These are phyloP conservation scores for Leucaena leucocephala DNA, from an alignment of 306 rosid genomes.

Conservation along the genomic window DNA sequence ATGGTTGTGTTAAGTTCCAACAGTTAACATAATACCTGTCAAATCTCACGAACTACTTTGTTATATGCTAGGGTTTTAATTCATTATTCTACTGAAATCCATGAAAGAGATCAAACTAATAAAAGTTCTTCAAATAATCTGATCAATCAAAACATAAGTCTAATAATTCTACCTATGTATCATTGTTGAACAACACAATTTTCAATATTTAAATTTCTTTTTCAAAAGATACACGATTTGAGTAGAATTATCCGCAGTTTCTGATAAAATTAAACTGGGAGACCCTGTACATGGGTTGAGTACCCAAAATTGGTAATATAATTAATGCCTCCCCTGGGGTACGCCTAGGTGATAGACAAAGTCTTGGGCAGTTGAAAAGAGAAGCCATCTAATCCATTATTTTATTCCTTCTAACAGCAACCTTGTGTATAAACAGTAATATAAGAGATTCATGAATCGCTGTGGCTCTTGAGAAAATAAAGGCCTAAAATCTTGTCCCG, in stretches of 20 bases:
- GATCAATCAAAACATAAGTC: too few relatives aligned
- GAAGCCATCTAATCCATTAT: not conserved
- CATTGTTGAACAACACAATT: not conserved
- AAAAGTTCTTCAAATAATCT: too few relatives aligned
- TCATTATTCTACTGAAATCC: not conserved
- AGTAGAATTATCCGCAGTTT: not conserved
- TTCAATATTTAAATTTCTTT: not conserved
- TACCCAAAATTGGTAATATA: not conserved
- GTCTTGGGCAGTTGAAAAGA: not conserved
- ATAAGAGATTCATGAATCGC: constrained; percentile 6
- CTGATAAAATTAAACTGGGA: not conserved
- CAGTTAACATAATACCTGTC: too few relatives aligned
- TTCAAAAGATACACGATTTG: not conserved
- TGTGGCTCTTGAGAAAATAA: constrained; percentile 33
- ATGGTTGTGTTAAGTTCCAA: too few relatives aligned
- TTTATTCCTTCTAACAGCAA: constrained; percentile 32
- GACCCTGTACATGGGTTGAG: not conserved
- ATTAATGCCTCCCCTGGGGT: not conserved
- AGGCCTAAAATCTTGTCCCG: constrained; percentile 44
- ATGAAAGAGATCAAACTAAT: not conserved
- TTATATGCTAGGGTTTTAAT: not conserved
- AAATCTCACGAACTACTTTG: too few relatives aligned
- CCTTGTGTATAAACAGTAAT: constrained; percentile 39
- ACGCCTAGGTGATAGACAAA: not conserved
- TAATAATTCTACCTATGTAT: too few relatives aligned